Percentiles rank a stretch among this genome's conserved stretches.
These are phyloP conservation scores for Paxillus involutus DNA, from an alignment of 768 basidiomycete genomes.

Conservation along the genomic window DNA sequence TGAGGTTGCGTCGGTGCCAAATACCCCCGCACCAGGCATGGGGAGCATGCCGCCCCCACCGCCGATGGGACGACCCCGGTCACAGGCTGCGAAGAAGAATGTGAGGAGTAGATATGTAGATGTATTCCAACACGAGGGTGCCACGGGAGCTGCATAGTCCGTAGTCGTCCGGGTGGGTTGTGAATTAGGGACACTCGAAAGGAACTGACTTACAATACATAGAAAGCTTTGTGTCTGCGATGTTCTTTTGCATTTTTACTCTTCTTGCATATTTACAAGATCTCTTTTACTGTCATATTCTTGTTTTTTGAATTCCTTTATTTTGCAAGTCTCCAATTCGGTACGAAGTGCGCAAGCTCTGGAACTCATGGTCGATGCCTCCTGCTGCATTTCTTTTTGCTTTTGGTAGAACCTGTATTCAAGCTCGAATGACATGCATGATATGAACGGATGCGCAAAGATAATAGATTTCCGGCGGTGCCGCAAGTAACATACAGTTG, in stretches of 20 bases:
- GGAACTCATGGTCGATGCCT: neutral
- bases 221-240: neutral
- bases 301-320: constrained; percentile 21
- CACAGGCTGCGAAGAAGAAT: constrained; percentile 67
- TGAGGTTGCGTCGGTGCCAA: constrained; percentile 35
- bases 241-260: neutral
- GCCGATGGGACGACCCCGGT: constrained; percentile 51
- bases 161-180: too few species aligned
- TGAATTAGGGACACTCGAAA: too few species aligned
- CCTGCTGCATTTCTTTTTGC: too few species aligned
- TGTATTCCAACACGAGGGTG: constrained; percentile 67
- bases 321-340: constrained; percentile 16
- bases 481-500: neutral
- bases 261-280: constrained; percentile 13
- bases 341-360: neutral
- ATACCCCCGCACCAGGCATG: constrained; percentile 24
- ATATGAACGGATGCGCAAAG: neutral
- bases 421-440: too few species aligned
- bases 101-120: constrained; percentile 87
- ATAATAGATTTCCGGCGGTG: neutral
- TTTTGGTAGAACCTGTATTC: too few species aligned
- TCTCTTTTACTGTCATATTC: constrained; percentile 12
- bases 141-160: constrained; percentile 12
- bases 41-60: constrained; percentile 24
- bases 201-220: neutral